phyloP scores from a whole-genome alignment of 2,329 filamentous ascomycete genomes.

The Coniochaeta prunicola region DNA sequence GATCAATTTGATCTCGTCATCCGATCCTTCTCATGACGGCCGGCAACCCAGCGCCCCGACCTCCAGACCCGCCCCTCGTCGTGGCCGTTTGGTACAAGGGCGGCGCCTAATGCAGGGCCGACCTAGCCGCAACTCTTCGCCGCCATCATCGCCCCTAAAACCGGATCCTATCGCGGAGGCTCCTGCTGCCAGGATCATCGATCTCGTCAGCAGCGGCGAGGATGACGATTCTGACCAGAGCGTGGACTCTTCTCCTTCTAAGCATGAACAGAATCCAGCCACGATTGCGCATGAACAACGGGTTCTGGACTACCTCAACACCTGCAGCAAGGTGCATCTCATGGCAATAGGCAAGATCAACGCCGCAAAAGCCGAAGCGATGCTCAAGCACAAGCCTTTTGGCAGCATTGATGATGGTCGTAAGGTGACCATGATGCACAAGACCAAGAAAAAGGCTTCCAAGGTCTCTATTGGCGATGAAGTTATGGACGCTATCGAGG shows the following conservation, averaged over 20 bases:
- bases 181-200: constrained; percentile 6
- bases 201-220: constrained; percentile 32
- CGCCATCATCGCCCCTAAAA: neutral
- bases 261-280: neutral
- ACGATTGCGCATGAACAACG: constrained; percentile 18
- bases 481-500: constrained; percentile 45
- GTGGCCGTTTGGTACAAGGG: constrained; percentile 1
- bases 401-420: constrained; percentile 56
- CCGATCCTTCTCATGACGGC: neutral
- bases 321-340: constrained; percentile 66
- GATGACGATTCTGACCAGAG: constrained; percentile 12
- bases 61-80: neutral
- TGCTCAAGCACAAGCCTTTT: constrained; percentile 74
- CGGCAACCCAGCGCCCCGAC: neutral
- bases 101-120: neutral
- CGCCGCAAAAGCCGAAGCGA: constrained; percentile 57
- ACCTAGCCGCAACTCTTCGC: neutral
- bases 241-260: neutral
- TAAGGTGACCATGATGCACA: constrained; percentile 48
- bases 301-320: constrained; percentile 78
- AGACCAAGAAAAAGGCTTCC: constrained; percentile 39
- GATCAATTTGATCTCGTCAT: neutral
- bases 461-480: constrained; percentile 44
- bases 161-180: neutral
- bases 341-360: constrained; percentile 74